Evolutionary conservation across 352 stramenopile genomes (phyloP).

Genomic region (Phytopythium delawarense): DNA sequence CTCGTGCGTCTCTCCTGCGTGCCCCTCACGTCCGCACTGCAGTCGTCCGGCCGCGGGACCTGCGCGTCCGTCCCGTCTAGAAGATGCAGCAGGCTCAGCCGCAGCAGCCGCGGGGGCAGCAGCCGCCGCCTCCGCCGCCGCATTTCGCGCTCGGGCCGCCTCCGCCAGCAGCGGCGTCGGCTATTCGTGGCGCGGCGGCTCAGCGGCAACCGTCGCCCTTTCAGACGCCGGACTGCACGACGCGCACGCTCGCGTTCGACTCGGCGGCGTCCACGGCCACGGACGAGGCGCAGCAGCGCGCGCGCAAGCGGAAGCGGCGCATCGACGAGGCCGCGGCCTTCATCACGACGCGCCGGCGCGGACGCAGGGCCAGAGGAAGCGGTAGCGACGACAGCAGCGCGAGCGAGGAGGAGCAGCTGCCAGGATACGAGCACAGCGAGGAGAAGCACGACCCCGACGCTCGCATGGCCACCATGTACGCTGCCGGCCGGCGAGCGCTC

Average conservation of each 20-base stretch:
- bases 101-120: neutral
- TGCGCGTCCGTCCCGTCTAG: neutral
- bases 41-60: too few species aligned
- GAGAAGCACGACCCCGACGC: constrained; percentile 9
- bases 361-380: neutral
- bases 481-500: neutral
- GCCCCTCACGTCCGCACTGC: too few species aligned
- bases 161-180: neutral
- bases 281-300: constrained; percentile 15
- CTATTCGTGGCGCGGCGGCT: constrained; percentile 11
- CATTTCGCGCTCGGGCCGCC: neutral
- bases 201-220: constrained; percentile 27
- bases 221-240: constrained; percentile 40
- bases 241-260: constrained; percentile 39
- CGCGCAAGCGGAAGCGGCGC: constrained; percentile 38
- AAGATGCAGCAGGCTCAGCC: neutral
- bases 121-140: neutral
- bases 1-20: too few species aligned
- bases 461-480: neutral
- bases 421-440: neutral
- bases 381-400: constrained; percentile 7
- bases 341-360: constrained; percentile 20
- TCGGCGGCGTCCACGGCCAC: constrained; percentile 23
- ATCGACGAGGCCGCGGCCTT: constrained; percentile 22
- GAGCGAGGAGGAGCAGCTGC: constrained; percentile 6